Percentiles rank a stretch among this genome's conserved stretches.
Conservation (phyloP, 2,329 filamentous ascomycete genomes). For the Tolypocladium tropicale region DNA sequence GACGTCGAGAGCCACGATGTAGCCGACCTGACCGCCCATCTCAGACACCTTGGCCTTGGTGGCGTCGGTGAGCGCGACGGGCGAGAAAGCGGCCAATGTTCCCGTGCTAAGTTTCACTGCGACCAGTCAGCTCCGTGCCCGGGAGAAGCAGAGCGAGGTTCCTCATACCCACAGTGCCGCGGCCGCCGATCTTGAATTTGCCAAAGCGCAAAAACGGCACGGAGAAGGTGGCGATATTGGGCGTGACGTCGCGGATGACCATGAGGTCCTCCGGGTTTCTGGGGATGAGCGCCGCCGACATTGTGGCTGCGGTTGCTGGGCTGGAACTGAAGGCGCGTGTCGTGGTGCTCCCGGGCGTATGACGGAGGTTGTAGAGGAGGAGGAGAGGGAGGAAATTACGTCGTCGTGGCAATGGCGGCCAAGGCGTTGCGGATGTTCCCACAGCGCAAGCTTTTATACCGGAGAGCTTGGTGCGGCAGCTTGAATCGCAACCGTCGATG, state of each 20-base stretch:
- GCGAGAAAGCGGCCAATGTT: constrained; percentile 80
- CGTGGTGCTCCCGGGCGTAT: background rate
- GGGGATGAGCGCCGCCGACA: constrained; percentile 57
- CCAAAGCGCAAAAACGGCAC: constrained; percentile 80
- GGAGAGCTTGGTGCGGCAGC: background rate
- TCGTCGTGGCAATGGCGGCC: background rate
- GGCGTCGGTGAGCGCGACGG: constrained; percentile 71
- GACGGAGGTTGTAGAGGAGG: background rate
- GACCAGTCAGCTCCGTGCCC: background rate
- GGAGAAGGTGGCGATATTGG: constrained; percentile 67
- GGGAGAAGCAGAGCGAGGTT: background rate
- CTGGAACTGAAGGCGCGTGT: background rate
- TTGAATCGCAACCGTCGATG: background rate
- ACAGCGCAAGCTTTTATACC: background rate
- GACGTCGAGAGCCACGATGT: constrained; percentile 78
- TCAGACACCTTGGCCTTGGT: constrained; percentile 54
- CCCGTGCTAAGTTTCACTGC: constrained; percentile 70
- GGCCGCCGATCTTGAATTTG: constrained; percentile 69
- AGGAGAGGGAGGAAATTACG: background rate
- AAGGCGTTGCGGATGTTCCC: background rate
- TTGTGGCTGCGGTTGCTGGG: constrained; percentile 15
- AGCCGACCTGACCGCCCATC: constrained; percentile 61
- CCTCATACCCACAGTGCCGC: constrained; percentile 67
- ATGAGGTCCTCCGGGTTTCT: constrained; percentile 70
- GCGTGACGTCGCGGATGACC: constrained; percentile 79